Evolutionary conservation across 352 stramenopile species (phyloP).

Genomic region (Peronospora belbahrii): DNA sequence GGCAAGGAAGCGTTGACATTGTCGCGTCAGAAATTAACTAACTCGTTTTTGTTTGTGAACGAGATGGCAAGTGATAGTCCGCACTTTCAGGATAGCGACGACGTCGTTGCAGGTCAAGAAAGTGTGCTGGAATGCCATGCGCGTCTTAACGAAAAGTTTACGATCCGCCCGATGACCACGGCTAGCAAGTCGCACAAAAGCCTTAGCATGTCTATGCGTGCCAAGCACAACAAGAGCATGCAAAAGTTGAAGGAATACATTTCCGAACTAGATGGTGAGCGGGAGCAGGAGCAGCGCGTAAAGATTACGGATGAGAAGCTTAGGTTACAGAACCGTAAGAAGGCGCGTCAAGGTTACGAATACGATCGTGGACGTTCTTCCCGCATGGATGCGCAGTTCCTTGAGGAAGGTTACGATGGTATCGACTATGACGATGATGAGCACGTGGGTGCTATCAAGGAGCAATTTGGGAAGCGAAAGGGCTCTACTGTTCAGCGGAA

Average conservation of each 20-base stretch:
- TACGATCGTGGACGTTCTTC: conserved; percentile 62
- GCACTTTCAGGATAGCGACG: conserved; percentile 47
- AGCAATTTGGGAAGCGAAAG: conserved; percentile 69
- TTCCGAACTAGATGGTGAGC: conserved; percentile 74
- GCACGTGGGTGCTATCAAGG: conserved; percentile 78
- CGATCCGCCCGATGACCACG: conserved; percentile 81
- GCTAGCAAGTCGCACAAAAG: conserved; percentile 81
- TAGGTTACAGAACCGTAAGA: conserved; percentile 80
- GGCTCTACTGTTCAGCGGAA: conserved; percentile 20
- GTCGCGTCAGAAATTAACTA: conserved; percentile 79
- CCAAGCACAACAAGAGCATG: conserved; percentile 85
- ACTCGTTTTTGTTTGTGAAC: conserved; percentile 83
- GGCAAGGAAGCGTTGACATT: conserved; percentile 74
- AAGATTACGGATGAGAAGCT: conserved; percentile 83
- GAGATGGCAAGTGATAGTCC: conserved; percentile 63
- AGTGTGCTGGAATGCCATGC: conserved; percentile 80
- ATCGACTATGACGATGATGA: conserved; percentile 81
- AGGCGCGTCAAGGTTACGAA: conserved; percentile 73
- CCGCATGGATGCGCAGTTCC: conserved; percentile 77
- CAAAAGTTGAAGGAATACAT: conserved; percentile 85
- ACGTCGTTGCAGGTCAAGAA: conserved; percentile 58
- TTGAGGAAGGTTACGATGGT: conserved; percentile 71
- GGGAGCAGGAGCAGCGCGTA: conserved; percentile 75
- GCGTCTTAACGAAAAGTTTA: conserved; percentile 77
- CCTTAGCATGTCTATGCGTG: conserved; percentile 84